Evolutionary conservation across 176 grass and related monocot species (phyloP).

Genomic region (Aegilops longissima): DNA sequence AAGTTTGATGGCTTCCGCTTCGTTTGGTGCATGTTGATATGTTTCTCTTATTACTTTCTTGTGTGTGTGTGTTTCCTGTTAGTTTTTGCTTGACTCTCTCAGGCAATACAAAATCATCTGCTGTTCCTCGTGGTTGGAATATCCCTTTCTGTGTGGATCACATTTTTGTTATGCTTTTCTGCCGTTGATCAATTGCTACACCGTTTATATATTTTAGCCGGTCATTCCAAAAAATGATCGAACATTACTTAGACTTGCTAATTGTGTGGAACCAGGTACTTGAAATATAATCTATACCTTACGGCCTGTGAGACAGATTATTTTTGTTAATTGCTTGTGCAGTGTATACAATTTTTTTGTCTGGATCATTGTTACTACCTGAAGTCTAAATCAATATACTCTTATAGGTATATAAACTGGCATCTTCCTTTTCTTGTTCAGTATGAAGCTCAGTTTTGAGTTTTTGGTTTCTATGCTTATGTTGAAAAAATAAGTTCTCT

Average conservation of each 20-base stretch:
- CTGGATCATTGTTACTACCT: not conserved
- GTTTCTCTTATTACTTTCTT: not conserved
- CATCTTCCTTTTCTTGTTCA: not conserved
- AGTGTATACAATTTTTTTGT: not conserved
- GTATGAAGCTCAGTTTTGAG: not conserved
- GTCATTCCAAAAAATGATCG: not conserved
- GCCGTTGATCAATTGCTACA: not conserved
- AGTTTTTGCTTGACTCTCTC: not conserved
- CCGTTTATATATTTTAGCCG: not conserved
- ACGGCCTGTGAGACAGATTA: not conserved
- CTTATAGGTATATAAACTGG: not conserved
- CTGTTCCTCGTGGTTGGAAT: not conserved
- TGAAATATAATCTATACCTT: not conserved
- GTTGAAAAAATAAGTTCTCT: not conserved
- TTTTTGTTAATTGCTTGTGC: not conserved
- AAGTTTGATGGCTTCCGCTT: not conserved
- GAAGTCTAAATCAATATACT: not conserved
- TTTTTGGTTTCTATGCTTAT: not conserved
- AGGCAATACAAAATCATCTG: not conserved
- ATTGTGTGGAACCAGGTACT: not conserved
- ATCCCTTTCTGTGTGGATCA: not conserved
- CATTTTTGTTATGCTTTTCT: not conserved
- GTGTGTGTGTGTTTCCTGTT: not conserved
- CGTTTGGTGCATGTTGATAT: slow-evolving; percentile 5
- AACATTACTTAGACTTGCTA: not conserved